Evolutionary conservation across 1,284 basidiomycete genomes (phyloP), one percentile per base, ranked within the genome.

Genomic region (Sanguinoderma infundibulare): DNA sequence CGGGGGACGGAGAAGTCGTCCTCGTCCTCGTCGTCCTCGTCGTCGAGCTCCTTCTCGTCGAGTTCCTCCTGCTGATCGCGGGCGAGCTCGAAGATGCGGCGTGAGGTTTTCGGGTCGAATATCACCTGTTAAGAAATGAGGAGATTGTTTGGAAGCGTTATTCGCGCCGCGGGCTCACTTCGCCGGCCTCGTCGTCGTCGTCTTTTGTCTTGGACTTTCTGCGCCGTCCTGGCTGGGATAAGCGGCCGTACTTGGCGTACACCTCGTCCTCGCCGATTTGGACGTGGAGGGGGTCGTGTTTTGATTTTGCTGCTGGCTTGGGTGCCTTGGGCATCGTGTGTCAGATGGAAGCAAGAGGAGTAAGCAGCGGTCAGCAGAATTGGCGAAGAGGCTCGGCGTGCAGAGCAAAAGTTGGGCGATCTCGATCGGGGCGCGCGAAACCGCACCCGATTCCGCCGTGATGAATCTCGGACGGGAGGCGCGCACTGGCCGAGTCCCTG

Each of bases 31-130:
- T 75, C 74, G 4, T 78, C 79, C 17, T 84, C 79, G 46, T 86
- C 81, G 53, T 82, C 82, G 9, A 66, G 38, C 22, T 80, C 83
- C 8, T 79, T 77, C 65, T 84, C 80, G 59, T 87, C 86, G 9
- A 96, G 75, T 74, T 99, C 98, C 72, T 95, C 90, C 77, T 98
- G 96, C 77, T 99, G 98, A 69, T 94, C 91, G 70, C 88, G 85
- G 12, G 97, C 97, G 59, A 99, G 87, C 71, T 96, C 90, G 69
- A 99, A 91, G 61, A 99, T 98, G 70, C 90, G 92, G 64, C 86
- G 83, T 1, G 95, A 98, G 20, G 91, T 91, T 76, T 94, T 94
- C 5, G 92, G 86, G 73, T 96, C 94, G 63, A 97, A 79, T 10
- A 89, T 88, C 47, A 79, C 81, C 93, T 96, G 35, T 46, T 14